These are phyloP conservation scores for Venturia nashicola DNA, from an alignment of 2,329 filamentous ascomycete species.

Conservation along the genomic window DNA sequence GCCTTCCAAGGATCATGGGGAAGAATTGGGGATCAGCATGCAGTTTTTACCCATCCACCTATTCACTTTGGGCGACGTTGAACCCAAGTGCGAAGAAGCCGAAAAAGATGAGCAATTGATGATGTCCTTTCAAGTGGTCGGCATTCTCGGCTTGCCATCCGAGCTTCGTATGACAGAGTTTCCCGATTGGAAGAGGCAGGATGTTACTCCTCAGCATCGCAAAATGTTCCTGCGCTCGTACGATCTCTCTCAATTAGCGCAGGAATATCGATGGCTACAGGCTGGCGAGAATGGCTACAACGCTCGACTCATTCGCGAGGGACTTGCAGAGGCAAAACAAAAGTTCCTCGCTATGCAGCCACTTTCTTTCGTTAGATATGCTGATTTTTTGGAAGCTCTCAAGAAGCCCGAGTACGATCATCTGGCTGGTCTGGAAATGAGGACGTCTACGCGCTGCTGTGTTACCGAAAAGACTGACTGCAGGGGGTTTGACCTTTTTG, in stretches of 20 bases:
- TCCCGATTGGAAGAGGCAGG: conserved; percentile 21
- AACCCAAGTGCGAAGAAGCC: conserved; percentile 11
- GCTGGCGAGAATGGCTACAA: conserved; percentile 24
- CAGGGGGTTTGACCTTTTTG: not conserved
- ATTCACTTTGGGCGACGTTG: conserved; percentile 21
- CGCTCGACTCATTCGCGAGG: conserved; percentile 22
- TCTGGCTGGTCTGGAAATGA: conserved; percentile 4
- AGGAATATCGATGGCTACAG: conserved; percentile 4
- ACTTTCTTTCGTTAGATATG: conserved; percentile 22
- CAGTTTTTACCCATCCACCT: conserved; percentile 27
- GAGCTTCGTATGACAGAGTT: conserved; percentile 19
- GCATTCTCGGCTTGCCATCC: conserved; percentile 27
- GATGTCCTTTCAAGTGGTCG: conserved; percentile 26
- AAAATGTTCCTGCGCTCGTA: conserved; percentile 24
- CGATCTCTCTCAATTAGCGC: conserved; percentile 24
- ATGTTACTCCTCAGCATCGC: conserved; percentile 20
- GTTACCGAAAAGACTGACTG: not conserved
- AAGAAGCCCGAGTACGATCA: conserved; percentile 4
- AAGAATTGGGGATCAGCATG: conserved; percentile 10
- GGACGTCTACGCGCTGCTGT: conserved; percentile 1
- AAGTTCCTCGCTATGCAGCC: conserved; percentile 26
- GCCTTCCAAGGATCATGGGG: conserved; percentile 2
- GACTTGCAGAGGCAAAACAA: conserved; percentile 22
- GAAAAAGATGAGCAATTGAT: conserved; percentile 17
- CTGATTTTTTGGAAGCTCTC: conserved; percentile 12